phyloP scores from a whole-genome alignment of 1,284 basidiomycete species.

The Ustilago crameri region DNA sequence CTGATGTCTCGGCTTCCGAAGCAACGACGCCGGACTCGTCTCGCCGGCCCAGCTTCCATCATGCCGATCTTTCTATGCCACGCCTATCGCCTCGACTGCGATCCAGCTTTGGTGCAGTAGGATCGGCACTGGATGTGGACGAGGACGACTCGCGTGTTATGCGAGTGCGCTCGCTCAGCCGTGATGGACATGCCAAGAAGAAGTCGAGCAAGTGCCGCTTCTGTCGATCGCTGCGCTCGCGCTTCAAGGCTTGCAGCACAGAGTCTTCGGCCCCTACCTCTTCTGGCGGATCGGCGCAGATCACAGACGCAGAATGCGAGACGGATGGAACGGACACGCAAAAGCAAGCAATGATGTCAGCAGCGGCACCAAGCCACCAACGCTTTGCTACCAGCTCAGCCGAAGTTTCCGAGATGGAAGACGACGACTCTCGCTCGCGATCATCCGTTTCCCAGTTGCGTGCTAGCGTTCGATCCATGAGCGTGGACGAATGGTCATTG shows the following conservation, averaged over 20 bases:
- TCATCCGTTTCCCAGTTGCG: slow-evolving; percentile 24
- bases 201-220: slow-evolving; percentile 48
- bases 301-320: slow-evolving; percentile 41
- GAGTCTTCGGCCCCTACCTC: slow-evolving; percentile 34
- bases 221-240: slow-evolving; percentile 45
- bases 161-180: slow-evolving; percentile 34
- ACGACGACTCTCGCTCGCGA: slow-evolving; percentile 22
- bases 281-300: slow-evolving; percentile 35
- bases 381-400: slow-evolving; percentile 12
- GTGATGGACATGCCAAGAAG: slow-evolving; percentile 44
- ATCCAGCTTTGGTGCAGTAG: slow-evolving; percentile 15
- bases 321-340: neutral
- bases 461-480: slow-evolving; percentile 40
- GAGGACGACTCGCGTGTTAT: slow-evolving; percentile 27
- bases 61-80: slow-evolving; percentile 10
- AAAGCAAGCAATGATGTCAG: neutral
- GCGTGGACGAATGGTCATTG: slow-evolving; percentile 28
- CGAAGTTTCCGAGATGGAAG: slow-evolving; percentile 36
- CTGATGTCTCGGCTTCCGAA: slow-evolving; percentile 36
- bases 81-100: slow-evolving; percentile 17
- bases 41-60: slow-evolving; percentile 41
- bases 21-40: slow-evolving; percentile 45
- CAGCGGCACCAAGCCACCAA: neutral
- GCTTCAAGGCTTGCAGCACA: slow-evolving; percentile 13
- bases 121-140: slow-evolving; percentile 14